Percentiles rank a stretch among this genome's conserved stretches.
Conservation (phyloP, 139 green algal species). For the Chlorella vulgaris region DNA sequence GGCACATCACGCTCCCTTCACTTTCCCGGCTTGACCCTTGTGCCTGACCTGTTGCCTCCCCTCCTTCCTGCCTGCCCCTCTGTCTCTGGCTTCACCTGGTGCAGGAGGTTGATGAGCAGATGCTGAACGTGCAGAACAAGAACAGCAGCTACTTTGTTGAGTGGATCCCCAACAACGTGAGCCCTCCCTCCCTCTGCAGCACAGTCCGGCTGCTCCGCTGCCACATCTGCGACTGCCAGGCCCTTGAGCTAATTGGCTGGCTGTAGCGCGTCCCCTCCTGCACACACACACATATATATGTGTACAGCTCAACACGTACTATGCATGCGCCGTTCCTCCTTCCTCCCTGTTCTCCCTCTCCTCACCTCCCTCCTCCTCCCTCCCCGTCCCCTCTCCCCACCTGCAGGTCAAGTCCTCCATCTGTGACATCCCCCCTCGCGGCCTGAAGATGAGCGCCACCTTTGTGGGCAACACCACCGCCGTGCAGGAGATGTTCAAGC, state of each 20-base stretch:
- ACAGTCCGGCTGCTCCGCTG: background rate
- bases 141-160: slow-evolving; percentile 99
- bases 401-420: slow-evolving; percentile 80
- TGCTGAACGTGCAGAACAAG: slow-evolving; percentile 99
- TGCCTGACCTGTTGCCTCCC: background rate
- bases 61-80: background rate
- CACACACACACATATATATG: too few species aligned
- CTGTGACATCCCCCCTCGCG: slow-evolving; percentile 97
- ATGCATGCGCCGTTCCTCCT: background rate
- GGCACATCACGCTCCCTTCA: too few species aligned
- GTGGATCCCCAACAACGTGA: slow-evolving; percentile 99
- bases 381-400: background rate
- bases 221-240: too few species aligned
- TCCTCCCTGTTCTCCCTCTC: background rate
- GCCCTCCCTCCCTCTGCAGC: background rate
- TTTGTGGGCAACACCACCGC: slow-evolving; percentile 97
- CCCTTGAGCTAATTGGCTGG: too few species aligned
- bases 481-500: slow-evolving; percentile 97
- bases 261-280: background rate
- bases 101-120: slow-evolving; percentile 97
- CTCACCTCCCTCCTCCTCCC: background rate
- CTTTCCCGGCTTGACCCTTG: too few species aligned
- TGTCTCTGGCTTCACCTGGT: background rate
- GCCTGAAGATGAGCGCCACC: slow-evolving; percentile 97
- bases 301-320: background rate